phyloP scores from a whole-genome alignment of 306 rosid genomes.

The Dalbergia cultrata region DNA sequence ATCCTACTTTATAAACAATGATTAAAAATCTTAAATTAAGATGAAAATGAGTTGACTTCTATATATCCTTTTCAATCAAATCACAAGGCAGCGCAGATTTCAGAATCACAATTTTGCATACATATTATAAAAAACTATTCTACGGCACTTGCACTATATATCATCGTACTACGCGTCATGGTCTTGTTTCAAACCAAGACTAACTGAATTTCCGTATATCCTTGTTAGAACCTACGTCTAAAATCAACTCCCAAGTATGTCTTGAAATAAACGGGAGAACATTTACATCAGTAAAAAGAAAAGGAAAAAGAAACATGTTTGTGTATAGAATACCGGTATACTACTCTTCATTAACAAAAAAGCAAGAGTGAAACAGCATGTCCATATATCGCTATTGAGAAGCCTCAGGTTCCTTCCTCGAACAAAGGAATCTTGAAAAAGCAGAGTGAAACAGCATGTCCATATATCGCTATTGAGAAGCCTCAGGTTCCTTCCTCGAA shows the following conservation, averaged over 20 bases:
- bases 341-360: conserved; percentile 7
- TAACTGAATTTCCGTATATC: conserved; percentile 17
- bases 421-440: conserved; percentile 24
- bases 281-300: conserved; percentile 14
- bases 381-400: conserved; percentile 42
- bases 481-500: conserved; percentile 41
- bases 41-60: too few relatives aligned
- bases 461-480: conserved; percentile 42
- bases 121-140: too few relatives aligned
- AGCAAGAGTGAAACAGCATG: conserved; percentile 12
- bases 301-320: not conserved
- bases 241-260: conserved; percentile 20
- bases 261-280: not conserved
- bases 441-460: conserved; percentile 16
- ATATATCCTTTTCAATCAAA: too few relatives aligned
- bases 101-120: too few relatives aligned
- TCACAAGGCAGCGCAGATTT: too few relatives aligned
- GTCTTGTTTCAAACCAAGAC: conserved; percentile 14
- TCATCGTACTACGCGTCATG: too few relatives aligned
- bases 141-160: too few relatives aligned
- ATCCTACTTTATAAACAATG: not conserved
- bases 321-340: not conserved
- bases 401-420: conserved; percentile 41
- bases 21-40: too few relatives aligned
- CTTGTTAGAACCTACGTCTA: conserved; percentile 47